Conservation (phyloP, 352 stramenopile genomes). For the Saprolegnia diclina region DNA sequence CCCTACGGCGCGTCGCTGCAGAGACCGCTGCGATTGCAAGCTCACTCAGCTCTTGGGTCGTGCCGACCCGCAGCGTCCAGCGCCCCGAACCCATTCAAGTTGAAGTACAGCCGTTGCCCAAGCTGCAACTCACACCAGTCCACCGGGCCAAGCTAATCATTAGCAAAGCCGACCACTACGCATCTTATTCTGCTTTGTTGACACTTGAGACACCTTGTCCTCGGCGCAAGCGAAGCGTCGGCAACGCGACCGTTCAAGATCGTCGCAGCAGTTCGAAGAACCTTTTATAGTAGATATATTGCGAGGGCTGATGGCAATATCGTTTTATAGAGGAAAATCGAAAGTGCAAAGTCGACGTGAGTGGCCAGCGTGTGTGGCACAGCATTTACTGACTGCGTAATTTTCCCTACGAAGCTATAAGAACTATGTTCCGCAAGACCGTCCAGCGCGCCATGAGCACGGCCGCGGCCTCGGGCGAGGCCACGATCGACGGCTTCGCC, state of each 20-base stretch:
- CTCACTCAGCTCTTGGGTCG: too few relatives aligned
- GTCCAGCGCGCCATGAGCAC: conserved; percentile 23
- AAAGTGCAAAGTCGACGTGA: neutral
- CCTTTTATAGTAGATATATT: neutral
- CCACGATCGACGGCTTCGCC: conserved; percentile 56
- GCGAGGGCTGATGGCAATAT: neutral
- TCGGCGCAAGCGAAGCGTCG: neutral
- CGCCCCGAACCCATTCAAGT: neutral
- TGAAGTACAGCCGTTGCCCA: neutral
- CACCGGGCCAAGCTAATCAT: conserved; percentile 6
- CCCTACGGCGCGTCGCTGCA: too few relatives aligned
- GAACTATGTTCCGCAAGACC: conserved; percentile 23
- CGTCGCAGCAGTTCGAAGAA: neutral
- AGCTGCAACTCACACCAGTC: neutral
- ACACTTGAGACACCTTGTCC: neutral
- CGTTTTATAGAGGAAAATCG: neutral
- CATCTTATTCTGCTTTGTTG: neutral
- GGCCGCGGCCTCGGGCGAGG: conserved; percentile 3
- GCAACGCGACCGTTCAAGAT: neutral
- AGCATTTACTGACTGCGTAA: conserved; percentile 24
- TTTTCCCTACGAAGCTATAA: conserved; percentile 24
- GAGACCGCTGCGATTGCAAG: too few relatives aligned
- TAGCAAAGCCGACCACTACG: neutral
- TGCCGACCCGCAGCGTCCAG: too few relatives aligned
- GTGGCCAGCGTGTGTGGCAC: neutral